Conservation (phyloP, 2,329 filamentous ascomycete species). For the Coniochaeta pulveracea region DNA sequence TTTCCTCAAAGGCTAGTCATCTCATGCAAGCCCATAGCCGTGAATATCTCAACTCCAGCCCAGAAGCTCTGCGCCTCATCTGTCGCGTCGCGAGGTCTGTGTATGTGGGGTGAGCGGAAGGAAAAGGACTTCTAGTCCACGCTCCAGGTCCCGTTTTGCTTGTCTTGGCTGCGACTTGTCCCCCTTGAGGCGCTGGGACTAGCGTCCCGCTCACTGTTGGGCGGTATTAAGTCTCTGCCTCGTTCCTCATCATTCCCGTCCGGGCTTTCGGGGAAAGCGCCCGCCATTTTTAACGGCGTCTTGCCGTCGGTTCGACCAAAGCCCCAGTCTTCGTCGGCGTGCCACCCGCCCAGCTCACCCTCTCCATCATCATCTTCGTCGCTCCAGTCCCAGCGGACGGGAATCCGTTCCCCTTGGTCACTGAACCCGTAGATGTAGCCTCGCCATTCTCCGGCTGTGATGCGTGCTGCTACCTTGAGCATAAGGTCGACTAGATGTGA, state of each 20-base stretch:
- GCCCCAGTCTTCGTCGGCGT: slow-evolving; percentile 40
- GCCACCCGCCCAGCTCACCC: slow-evolving; percentile 40
- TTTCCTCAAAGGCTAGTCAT: too few species aligned
- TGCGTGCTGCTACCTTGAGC: slow-evolving; percentile 68
- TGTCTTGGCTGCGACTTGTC: neutral
- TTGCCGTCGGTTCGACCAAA: slow-evolving; percentile 18
- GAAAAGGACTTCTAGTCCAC: slow-evolving; percentile 17
- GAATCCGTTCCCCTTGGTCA: slow-evolving; percentile 40
- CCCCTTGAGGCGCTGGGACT: slow-evolving; percentile 7
- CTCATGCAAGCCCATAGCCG: slow-evolving; percentile 1
- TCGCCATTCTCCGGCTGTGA: slow-evolving; percentile 53
- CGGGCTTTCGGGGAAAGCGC: slow-evolving; percentile 13
- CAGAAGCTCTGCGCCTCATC: neutral
- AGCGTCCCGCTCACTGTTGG: slow-evolving; percentile 8
- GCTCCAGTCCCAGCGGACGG: slow-evolving; percentile 51
- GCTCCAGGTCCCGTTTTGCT: slow-evolving; percentile 15
- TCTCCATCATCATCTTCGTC: slow-evolving; percentile 42
- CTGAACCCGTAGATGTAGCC: slow-evolving; percentile 44
- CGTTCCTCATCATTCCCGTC: slow-evolving; percentile 7
- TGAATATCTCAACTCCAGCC: neutral
- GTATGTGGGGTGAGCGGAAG: neutral
- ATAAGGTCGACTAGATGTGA: slow-evolving; percentile 68
- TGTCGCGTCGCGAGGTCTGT: neutral
- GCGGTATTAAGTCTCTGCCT: too few species aligned
- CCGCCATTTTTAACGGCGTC: slow-evolving; percentile 19